These are phyloP conservation scores for Hippophae gyantsensis DNA, from an alignment of 306 rosid genomes.

Conservation along the genomic window DNA sequence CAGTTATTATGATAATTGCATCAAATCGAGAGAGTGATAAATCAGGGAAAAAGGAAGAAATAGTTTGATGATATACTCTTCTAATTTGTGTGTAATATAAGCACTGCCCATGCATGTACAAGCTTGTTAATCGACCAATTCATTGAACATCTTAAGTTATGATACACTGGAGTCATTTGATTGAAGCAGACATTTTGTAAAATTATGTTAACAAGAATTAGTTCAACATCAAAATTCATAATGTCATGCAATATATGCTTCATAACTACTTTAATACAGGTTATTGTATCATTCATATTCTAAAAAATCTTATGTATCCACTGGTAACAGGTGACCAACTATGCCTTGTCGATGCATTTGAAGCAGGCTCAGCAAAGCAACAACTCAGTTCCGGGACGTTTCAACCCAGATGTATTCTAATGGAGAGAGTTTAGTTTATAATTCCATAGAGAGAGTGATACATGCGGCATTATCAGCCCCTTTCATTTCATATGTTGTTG, in stretches of 20 bases:
- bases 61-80: no score
- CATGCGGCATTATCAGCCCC: neutral
- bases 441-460: neutral
- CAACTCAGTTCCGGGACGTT: conserved; percentile 56
- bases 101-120: no score
- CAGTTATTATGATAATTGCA: no score
- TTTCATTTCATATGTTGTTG: conserved; percentile 2
- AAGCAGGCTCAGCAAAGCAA: conserved; percentile 80
- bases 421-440: neutral
- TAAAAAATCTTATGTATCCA: neutral
- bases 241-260: neutral
- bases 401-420: conserved; percentile 82
- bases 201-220: no score
- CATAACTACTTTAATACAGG: neutral
- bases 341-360: conserved; percentile 85
- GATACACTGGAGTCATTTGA: no score
- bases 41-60: no score
- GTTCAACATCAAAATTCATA: no score
- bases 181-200: no score
- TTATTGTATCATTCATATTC: neutral
- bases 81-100: no score
- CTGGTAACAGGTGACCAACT: conserved; percentile 62
- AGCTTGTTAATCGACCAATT: no score
- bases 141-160: no score
- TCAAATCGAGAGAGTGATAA: no score